These are phyloP conservation scores for Taphrina confusa DNA, from an alignment of 1,139 yeast genomes.

Conservation along the genomic window DNA sequence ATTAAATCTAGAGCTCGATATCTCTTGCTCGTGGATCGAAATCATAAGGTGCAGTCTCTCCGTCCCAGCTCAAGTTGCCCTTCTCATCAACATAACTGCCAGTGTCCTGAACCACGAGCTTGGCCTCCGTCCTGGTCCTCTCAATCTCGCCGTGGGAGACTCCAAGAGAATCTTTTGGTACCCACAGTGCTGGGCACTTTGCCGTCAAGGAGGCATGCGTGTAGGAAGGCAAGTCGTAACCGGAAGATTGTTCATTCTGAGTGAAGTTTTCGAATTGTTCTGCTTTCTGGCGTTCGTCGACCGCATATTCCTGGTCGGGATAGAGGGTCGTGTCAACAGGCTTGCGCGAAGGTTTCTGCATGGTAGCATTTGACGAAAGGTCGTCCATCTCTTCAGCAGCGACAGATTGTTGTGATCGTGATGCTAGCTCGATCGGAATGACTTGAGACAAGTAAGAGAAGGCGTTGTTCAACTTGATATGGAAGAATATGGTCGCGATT, in stretches of 20 bases:
- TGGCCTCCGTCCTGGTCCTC: slow-evolving; percentile 46
- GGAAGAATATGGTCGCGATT: slow-evolving; percentile 65
- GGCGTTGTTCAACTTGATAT: slow-evolving; percentile 60
- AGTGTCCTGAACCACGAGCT: slow-evolving; percentile 61
- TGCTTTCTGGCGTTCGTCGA: background rate
- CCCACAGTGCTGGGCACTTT: slow-evolving; percentile 75
- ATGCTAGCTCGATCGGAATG: slow-evolving; percentile 64
- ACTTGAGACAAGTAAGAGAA: slow-evolving; percentile 65
- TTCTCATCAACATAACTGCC: slow-evolving; percentile 65
- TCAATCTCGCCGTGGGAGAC: slow-evolving; percentile 63
- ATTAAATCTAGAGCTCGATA: slow-evolving; percentile 60
- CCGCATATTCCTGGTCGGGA: slow-evolving; percentile 10
- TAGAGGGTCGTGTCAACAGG: slow-evolving; percentile 7
- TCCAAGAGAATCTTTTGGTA: slow-evolving; percentile 83
- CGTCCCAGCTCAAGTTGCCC: slow-evolving; percentile 58
- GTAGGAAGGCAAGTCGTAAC: slow-evolving; percentile 47
- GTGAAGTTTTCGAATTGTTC: slow-evolving; percentile 36
- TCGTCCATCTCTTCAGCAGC: slow-evolving; percentile 31
- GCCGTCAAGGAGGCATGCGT: slow-evolving; percentile 71
- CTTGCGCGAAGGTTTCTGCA: slow-evolving; percentile 1
- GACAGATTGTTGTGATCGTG: slow-evolving; percentile 34
- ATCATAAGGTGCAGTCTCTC: slow-evolving; percentile 74
- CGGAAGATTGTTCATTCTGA: slow-evolving; percentile 21
- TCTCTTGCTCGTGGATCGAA: slow-evolving; percentile 77
- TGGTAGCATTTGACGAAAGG: background rate